phyloP scores from a whole-genome alignment of 805 yeast species.

The Hagleromyces aurorensis region DNA sequence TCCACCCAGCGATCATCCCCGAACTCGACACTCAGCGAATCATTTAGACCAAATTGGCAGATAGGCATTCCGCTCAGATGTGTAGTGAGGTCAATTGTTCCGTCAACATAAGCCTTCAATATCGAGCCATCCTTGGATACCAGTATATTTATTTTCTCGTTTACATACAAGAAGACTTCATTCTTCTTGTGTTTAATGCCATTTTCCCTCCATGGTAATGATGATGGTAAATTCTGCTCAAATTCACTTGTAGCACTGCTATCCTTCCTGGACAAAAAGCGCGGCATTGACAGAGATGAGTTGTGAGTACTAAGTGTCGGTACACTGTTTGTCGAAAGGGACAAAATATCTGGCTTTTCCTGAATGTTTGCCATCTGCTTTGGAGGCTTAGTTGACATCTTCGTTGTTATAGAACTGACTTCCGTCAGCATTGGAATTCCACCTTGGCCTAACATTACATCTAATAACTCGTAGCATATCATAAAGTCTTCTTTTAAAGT shows the following conservation, averaged over 20 bases:
- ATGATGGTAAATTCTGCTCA: slow-evolving; percentile 26
- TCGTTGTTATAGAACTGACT: slow-evolving; percentile 17
- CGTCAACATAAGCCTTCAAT: slow-evolving; percentile 66
- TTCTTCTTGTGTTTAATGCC: slow-evolving; percentile 75
- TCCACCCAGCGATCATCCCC: slow-evolving; percentile 10
- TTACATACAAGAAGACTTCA: slow-evolving; percentile 68
- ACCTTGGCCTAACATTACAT: slow-evolving; percentile 44
- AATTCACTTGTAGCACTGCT: slow-evolving; percentile 13
- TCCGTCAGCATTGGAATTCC: slow-evolving; percentile 27
- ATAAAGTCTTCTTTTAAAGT: slow-evolving; percentile 58
- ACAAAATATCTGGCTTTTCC: slow-evolving; percentile 6
- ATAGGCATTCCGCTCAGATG: slow-evolving; percentile 76
- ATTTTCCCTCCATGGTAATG: slow-evolving; percentile 59
- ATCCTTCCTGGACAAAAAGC: slow-evolving; percentile 12
- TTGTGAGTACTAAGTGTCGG: too few relatives aligned
- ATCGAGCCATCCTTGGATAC: slow-evolving; percentile 58
- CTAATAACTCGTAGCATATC: slow-evolving; percentile 66
- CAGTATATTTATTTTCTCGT: slow-evolving; percentile 65
- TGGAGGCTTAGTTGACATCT: slow-evolving; percentile 20
- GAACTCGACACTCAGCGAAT: slow-evolving; percentile 31
- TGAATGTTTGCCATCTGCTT: slow-evolving; percentile 6
- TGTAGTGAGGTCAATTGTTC: slow-evolving; percentile 60
- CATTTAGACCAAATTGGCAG: slow-evolving; percentile 74
- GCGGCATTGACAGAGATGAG: slow-evolving; percentile 15
- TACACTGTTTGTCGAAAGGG: slow-evolving; percentile 3